phyloP scores from a whole-genome alignment of 2,329 filamentous ascomycete genomes.

The Penicillium sp. region DNA sequence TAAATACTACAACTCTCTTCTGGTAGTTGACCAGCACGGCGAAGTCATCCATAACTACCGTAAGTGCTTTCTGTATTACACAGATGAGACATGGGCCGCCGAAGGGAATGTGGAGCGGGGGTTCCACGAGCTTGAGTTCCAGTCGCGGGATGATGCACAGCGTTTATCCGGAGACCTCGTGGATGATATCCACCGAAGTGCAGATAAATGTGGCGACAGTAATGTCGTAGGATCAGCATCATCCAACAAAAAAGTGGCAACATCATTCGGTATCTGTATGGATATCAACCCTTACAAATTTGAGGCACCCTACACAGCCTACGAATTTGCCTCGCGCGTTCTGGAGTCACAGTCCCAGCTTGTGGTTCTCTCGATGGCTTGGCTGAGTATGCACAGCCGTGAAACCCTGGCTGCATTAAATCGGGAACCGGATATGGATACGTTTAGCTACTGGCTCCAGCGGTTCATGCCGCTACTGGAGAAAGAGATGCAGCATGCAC shows the following conservation, averaged over 20 bases:
- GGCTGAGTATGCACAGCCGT: slow-evolving; percentile 53
- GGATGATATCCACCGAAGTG: not conserved
- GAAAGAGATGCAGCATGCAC: slow-evolving; percentile 28
- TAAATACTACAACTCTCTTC: slow-evolving; percentile 59
- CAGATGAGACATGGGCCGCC: slow-evolving; percentile 64
- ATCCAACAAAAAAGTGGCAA: slow-evolving; percentile 32
- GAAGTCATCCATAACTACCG: slow-evolving; percentile 60
- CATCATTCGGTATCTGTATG: slow-evolving; percentile 53
- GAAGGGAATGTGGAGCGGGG: slow-evolving; percentile 47
- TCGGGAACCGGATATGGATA: slow-evolving; percentile 56
- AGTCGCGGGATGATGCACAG: not conserved
- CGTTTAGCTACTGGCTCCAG: slow-evolving; percentile 63
- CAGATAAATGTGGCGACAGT: not conserved
- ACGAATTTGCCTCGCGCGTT: slow-evolving; percentile 61
- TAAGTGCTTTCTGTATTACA: slow-evolving; percentile 67
- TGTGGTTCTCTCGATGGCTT: slow-evolving; percentile 64
- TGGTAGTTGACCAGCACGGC: slow-evolving; percentile 58
- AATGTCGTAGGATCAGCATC: not conserved
- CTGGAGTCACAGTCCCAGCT: slow-evolving; percentile 50
- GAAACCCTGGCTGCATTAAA: slow-evolving; percentile 49
- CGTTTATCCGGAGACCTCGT: not conserved
- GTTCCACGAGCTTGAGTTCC: slow-evolving; percentile 29
- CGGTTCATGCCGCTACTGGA: slow-evolving; percentile 56
- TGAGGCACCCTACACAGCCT: slow-evolving; percentile 56
- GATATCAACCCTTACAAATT: slow-evolving; percentile 65